Conservation (phyloP, 2,329 filamentous ascomycete genomes). For the Curvularia sp. region DNA sequence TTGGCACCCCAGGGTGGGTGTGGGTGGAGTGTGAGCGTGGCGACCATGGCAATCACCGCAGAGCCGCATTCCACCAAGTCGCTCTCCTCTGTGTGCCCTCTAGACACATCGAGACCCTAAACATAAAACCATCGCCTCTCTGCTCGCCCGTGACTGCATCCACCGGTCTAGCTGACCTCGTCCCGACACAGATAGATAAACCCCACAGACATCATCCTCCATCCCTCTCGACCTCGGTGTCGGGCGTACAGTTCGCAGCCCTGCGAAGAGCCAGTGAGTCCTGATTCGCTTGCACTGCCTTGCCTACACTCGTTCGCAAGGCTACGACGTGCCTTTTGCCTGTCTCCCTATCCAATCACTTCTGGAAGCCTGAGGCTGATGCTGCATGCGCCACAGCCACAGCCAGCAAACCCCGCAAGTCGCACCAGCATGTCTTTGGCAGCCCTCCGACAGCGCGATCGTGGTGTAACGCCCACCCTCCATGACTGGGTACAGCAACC, state of each 20-base stretch:
- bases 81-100: not conserved
- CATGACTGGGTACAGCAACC: conserved; percentile 37
- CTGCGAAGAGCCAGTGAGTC: conserved; percentile 23
- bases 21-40: not conserved
- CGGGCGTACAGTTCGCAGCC: conserved; percentile 8
- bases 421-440: conserved; percentile 29
- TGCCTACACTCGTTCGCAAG: conserved; percentile 12
- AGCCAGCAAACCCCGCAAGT: conserved; percentile 24
- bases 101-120: not conserved
- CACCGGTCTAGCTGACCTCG: not conserved
- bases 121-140: conserved; percentile 3
- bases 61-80: conserved; percentile 17
- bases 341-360: conserved; percentile 13
- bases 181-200: not conserved
- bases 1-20: conserved; percentile 3
- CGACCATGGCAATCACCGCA: conserved; percentile 14
- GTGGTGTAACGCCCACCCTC: conserved; percentile 28
- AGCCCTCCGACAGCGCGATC: conserved; percentile 30
- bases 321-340: conserved; percentile 4
- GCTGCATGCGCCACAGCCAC: conserved; percentile 28
- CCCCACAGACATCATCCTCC: conserved; percentile 14
- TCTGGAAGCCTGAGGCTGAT: conserved; percentile 22
- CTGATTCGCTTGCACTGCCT: conserved; percentile 19
- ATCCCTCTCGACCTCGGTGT: conserved; percentile 10
- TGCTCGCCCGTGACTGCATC: not conserved